Evolutionary conservation across 148 eudicot genomes (phyloP).

Genomic region (Amaranthus palmeri): DNA sequence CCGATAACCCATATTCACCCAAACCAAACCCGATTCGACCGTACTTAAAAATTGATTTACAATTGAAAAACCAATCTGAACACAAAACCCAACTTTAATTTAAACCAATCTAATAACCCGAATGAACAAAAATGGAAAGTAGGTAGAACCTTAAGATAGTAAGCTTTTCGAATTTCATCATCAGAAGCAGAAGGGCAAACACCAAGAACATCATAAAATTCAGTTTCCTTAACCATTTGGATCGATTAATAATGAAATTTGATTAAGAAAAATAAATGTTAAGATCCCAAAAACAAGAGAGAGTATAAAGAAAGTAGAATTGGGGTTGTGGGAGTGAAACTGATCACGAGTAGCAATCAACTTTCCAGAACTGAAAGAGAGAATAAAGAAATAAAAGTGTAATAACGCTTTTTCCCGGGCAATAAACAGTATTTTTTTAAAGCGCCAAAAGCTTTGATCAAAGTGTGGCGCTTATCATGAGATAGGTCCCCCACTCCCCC

Average conservation of each 20-base stretch:
- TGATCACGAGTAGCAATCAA: conserved; percentile 41
- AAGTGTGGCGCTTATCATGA: conserved; percentile 39
- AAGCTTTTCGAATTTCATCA: conserved; percentile 85
- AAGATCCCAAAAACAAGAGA: not conserved
- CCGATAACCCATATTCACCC: not conserved
- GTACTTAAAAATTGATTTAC: too few relatives aligned
- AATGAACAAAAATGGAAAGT: too few relatives aligned
- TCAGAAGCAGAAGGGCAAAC: conserved; percentile 69
- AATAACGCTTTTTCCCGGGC: conserved; percentile 59
- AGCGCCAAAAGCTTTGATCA: conserved; percentile 33
- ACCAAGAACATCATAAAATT: conserved; percentile 77
- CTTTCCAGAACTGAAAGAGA: conserved; percentile 57
- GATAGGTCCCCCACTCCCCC: conserved; percentile 2
- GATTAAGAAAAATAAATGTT: conserved; percentile 6
- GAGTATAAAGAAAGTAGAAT: not conserved
- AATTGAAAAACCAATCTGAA: too few relatives aligned
- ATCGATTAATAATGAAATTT: conserved; percentile 6
- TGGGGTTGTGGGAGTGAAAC: not conserved
- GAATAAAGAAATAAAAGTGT: conserved; percentile 30
- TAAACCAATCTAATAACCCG: too few relatives aligned
- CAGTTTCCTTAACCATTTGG: conserved; percentile 73
- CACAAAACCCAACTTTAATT: too few relatives aligned
- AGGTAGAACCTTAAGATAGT: conserved; percentile 66
- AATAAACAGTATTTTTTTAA: conserved; percentile 55
- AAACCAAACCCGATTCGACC: not conserved